phyloP scores from a whole-genome alignment of 2,329 filamentous ascomycete species.

The Sclerotinia minor region DNA sequence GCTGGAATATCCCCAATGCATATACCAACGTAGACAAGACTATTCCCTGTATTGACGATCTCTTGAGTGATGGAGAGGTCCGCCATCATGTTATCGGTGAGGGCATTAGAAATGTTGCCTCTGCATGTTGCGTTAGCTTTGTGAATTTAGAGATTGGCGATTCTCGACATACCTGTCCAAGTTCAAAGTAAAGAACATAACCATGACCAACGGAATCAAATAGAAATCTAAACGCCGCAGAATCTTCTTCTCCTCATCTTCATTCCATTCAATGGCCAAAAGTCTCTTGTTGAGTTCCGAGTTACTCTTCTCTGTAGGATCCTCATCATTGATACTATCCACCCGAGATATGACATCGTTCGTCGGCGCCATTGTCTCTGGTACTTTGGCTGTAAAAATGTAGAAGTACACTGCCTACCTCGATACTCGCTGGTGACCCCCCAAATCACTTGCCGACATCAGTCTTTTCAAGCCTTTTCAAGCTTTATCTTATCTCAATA shows the following conservation, averaged over 20 bases:
- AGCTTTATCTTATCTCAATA: slow-evolving; percentile 18
- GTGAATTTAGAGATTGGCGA: no score
- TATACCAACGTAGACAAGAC: slow-evolving; percentile 22
- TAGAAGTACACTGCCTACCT: background rate
- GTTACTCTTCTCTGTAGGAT: slow-evolving; percentile 18
- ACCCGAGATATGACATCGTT: slow-evolving; percentile 18
- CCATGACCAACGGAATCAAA: slow-evolving; percentile 22
- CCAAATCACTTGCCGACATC: background rate
- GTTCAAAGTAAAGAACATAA: slow-evolving; percentile 25
- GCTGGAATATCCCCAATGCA: slow-evolving; percentile 23
- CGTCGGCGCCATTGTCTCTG: slow-evolving; percentile 19
- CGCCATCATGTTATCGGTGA: slow-evolving; percentile 48
- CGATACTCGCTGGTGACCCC: background rate
- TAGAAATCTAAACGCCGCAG: slow-evolving; percentile 18
- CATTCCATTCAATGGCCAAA: slow-evolving; percentile 13
- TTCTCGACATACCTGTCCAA: slow-evolving; percentile 17
- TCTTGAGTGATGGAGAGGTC: slow-evolving; percentile 19
- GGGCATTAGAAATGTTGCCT: slow-evolving; percentile 55
- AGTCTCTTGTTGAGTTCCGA: slow-evolving; percentile 21
- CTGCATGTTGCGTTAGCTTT: background rate
- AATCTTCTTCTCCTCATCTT: slow-evolving; percentile 22
- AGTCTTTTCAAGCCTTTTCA: slow-evolving; percentile 12
- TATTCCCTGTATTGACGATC: slow-evolving; percentile 21
- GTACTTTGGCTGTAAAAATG: background rate
- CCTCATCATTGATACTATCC: slow-evolving; percentile 21